Percentiles rank a stretch among this genome's conserved stretches.
These are phyloP conservation scores for Fusarium tanahbumbuense DNA, from an alignment of 2,329 filamentous ascomycete genomes.

Conservation along the genomic window DNA sequence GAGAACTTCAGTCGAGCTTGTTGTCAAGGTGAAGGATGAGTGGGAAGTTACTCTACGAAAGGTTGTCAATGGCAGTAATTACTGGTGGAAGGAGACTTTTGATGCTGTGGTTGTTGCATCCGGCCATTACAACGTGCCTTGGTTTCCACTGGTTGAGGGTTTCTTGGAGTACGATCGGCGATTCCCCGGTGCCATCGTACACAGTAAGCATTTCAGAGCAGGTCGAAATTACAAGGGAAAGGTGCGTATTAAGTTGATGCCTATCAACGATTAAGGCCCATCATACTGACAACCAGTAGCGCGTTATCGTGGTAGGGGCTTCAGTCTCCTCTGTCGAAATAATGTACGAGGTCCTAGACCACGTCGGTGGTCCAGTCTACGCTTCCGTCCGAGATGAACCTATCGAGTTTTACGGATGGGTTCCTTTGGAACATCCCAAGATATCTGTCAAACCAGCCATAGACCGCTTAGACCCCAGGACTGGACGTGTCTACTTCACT, in stretches of 20 bases:
- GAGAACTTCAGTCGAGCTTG: conserved; percentile 12
- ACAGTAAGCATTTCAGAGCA: conserved; percentile 31
- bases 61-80: conserved; percentile 13
- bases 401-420: conserved; percentile 23
- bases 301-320: conserved; percentile 27
- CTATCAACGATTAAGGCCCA: no score
- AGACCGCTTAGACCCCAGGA: conserved; percentile 1
- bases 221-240: conserved; percentile 15
- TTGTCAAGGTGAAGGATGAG: conserved; percentile 12
- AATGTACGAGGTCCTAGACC: conserved; percentile 26
- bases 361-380: conserved; percentile 3
- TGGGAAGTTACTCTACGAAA: conserved; percentile 27
- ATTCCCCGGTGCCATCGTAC: conserved; percentile 7
- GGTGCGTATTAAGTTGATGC: not conserved
- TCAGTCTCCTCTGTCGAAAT: conserved; percentile 28
- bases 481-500: conserved; percentile 12
- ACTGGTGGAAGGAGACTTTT: conserved; percentile 32
- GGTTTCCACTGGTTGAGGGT: conserved; percentile 22
- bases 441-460: conserved; percentile 30
- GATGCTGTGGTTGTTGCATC: conserved; percentile 32
- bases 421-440: conserved; percentile 27
- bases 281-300: conserved; percentile 1
- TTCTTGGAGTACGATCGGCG: conserved; percentile 12
- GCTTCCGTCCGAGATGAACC: conserved; percentile 23
- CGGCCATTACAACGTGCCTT: conserved; percentile 33